Percentiles rank a stretch among this genome's conserved stretches.
Conservation (phyloP, 2,329 filamentous ascomycete species). For the Leptographium radiaticola region DNA sequence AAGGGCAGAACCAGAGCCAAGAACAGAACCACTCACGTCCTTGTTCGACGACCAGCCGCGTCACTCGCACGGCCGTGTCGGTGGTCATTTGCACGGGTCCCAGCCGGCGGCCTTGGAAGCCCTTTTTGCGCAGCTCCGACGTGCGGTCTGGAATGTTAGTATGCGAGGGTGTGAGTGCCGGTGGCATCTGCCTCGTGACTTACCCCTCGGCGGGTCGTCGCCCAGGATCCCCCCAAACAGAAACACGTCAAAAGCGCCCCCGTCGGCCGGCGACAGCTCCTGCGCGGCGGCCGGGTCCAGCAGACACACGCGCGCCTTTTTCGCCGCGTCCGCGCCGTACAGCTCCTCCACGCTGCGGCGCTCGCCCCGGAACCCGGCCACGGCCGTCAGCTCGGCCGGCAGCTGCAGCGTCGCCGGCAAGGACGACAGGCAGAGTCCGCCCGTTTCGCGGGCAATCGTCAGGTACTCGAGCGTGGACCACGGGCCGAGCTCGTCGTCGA, state of each 20-base stretch:
- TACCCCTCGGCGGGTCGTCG: conserved; percentile 62
- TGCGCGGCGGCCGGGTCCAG: conserved; percentile 73
- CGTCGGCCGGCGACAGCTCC: conserved; percentile 74
- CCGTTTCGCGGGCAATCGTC: conserved; percentile 73
- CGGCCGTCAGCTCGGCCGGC: conserved; percentile 39
- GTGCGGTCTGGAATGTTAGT: conserved; percentile 56
- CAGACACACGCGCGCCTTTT: conserved; percentile 55
- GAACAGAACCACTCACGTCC: conserved; percentile 45
- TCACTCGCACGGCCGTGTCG: conserved; percentile 90
- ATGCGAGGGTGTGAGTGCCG: too few species aligned
- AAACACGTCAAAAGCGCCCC: conserved; percentile 73
- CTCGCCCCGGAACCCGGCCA: conserved; percentile 57
- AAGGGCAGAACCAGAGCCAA: too few species aligned
- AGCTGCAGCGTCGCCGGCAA: conserved; percentile 55
- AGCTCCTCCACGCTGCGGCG: conserved; percentile 70
- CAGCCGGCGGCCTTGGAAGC: conserved; percentile 74
- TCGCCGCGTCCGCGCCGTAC: conserved; percentile 55
- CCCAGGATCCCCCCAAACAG: conserved; percentile 93
- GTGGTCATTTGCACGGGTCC: conserved; percentile 97
- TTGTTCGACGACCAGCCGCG: conserved; percentile 74
- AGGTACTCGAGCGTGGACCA: conserved; percentile 94
- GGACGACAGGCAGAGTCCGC: conserved; percentile 70
- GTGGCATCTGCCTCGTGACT: too few species aligned
- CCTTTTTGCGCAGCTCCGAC: conserved; percentile 88
- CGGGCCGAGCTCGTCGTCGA: conserved; percentile 83